Base-by-base conservation (phyloP, 495 filamentous ascomycete species). In the Penicillium antarcticum region DNA sequence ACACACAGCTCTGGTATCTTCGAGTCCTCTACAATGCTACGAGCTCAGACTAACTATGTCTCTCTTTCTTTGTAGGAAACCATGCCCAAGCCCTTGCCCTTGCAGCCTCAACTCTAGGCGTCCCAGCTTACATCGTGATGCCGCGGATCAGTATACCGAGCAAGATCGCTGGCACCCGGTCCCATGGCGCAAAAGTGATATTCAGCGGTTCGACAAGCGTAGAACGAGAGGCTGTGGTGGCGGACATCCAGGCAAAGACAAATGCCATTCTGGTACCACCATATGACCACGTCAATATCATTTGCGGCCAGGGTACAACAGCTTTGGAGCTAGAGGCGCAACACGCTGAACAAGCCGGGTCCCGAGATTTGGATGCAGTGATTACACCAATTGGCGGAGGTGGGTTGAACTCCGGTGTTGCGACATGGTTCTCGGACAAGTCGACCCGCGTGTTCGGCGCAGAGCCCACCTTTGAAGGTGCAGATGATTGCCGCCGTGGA, bases 31-130 rank as follows among this genome's bases (percentile, higher is more conserved):
- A 10, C 18, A 7, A 10, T 1, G 5, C 19, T 1, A 19, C 12
- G 32, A 11, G 16, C n/a, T 17, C 17, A 48, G 57, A 46, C 51
- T 61, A 16, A 60, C 29, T 21, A 26, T 0, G 21, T 2, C 33
- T 21, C 14, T n/a, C 11, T 0, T 37, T 23, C 14, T 11, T 8
- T 23, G 31, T 42, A 90, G 92, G 92, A 23, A 97, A 98, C 74
- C 94, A 98, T 70, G 94, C 94, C 0, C 91, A 95, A 80, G 94
- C 94, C 16, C 86, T 97, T 48, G 83, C 94, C 4, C 84, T 97
- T 33, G 94, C 94, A 0, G 90, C 94, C 6, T 78, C 74, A 14
- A 83, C 80, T 9, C 73, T 81, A 53, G 57, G 69, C 13, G 75
- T 88, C 55, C 83, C 84, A 1, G 87, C 90, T 0, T 78, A 90